Evolutionary conservation across 2,329 filamentous ascomycete genomes (phyloP), one percentile per base, ranked within the genome.

Genomic region (Apiospora arundinis): DNA sequence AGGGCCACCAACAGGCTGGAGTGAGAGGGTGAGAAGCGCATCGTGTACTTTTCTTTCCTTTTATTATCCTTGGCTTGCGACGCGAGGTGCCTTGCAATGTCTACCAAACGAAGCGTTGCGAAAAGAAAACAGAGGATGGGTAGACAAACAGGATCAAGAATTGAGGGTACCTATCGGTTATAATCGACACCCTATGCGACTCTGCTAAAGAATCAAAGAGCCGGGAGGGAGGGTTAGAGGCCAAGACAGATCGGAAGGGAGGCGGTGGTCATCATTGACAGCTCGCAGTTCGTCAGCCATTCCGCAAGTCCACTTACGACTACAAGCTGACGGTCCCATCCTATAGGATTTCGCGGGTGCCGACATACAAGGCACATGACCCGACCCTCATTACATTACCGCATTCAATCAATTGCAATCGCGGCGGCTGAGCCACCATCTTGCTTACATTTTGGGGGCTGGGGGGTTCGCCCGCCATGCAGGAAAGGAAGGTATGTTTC

Each of bases 341-440:
- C 56, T 63, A 23, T 63, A 21, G 37, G 18, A 63, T 16, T n/a
- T 32, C 32, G n/a, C 56, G 56, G 56, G 18, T 63, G 28, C 18
- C 56, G 28, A 63, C 56, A 40, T 63, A 63, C 56, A 14, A 37
- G 9, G 12, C 56, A 63, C 56, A 63, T 60, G 56, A 63, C 28
- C 6, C 9, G 2, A 18, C 3, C 23, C 4, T 28, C 23, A 32
- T 28, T 8, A 56, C 21, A 32, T 28, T 56, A 7, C 23, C 16
- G 23, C 28, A 28, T 37, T 2, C 28, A 6, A 45, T 16, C 9
- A 37, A 32, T 32, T 37, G 14, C 49, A 9, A 32, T 32, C n/a
- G 46, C 25, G 16, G 52, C 56, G 40, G 52, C 56, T 63, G 28
- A 60, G 28, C 56, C 56, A 37, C 52, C 45, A n/a, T n/a, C 8